Evolutionary conservation across 2,329 filamentous ascomycete species (phyloP).

Genomic region (Aquanectria penicillioides): DNA sequence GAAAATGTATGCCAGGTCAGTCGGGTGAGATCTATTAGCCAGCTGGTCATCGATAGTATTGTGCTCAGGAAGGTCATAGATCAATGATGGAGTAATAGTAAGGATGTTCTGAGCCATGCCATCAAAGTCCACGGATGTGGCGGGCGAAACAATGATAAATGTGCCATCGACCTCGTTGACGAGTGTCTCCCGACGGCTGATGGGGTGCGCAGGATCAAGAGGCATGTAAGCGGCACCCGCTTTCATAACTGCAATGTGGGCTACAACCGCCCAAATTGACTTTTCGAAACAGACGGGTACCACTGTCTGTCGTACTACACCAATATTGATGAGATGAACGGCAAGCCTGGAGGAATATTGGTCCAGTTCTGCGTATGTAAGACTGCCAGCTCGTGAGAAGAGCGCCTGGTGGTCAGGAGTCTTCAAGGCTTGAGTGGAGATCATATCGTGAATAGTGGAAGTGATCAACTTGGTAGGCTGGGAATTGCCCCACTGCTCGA

Average conservation of each 20-base stretch:
- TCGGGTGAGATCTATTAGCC: background rate
- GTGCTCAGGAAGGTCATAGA: background rate
- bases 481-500: background rate
- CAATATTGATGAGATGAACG: constrained; percentile 8
- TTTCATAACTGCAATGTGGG: background rate
- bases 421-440: constrained; percentile 16
- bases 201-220: background rate
- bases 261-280: background rate
- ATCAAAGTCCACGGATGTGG: background rate
- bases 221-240: background rate
- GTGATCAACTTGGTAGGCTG: background rate
- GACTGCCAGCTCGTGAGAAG: constrained; percentile 36
- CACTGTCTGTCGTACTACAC: constrained; percentile 3
- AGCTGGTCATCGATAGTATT: background rate
- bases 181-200: background rate
- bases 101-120: background rate
- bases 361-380: constrained; percentile 34
- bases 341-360: constrained; percentile 8
- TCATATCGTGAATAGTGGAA: constrained; percentile 30
- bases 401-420: constrained; percentile 31
- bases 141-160: background rate
- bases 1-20: background rate
- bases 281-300: background rate
- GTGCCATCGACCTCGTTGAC: background rate
- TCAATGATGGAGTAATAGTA: background rate